phyloP scores from a whole-genome alignment of 768 basidiomycete genomes.

The Kwoniella dejecticola region DNA sequence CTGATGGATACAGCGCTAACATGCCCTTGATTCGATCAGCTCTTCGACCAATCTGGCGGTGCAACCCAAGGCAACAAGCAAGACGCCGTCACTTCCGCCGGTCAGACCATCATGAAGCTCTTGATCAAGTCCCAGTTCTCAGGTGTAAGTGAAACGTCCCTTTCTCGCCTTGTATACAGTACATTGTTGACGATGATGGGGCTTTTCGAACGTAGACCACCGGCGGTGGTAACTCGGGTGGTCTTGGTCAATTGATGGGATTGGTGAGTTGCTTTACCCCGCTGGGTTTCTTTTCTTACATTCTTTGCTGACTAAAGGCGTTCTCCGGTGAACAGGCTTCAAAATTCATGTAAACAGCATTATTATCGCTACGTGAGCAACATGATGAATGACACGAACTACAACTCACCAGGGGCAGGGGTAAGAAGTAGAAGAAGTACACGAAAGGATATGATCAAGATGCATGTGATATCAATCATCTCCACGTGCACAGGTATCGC shows the following conservation, averaged over 20 bases:
- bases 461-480: no score
- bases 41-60: conserved; percentile 72
- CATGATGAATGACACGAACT: no score
- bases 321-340: conserved; percentile 10
- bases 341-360: conserved; percentile 28
- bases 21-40: conserved; percentile 57
- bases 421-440: neutral
- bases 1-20: no score
- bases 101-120: conserved; percentile 81
- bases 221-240: conserved; percentile 63
- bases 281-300: neutral
- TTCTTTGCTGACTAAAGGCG: neutral
- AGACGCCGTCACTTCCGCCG: conserved; percentile 80
- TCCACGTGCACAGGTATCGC: no score
- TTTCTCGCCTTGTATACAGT: no score
- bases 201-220: conserved; percentile 57
- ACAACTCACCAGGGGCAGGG: no score
- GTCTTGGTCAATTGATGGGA: conserved; percentile 63
- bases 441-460: neutral
- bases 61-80: conserved; percentile 64
- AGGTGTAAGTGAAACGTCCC: conserved; percentile 35
- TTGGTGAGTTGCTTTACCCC: conserved; percentile 60
- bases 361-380: no score
- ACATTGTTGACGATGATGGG: conserved; percentile 57
- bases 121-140: conserved; percentile 60